Conservation (phyloP, 257 asterid genomes). For the Galeopsis tetrahit region DNA sequence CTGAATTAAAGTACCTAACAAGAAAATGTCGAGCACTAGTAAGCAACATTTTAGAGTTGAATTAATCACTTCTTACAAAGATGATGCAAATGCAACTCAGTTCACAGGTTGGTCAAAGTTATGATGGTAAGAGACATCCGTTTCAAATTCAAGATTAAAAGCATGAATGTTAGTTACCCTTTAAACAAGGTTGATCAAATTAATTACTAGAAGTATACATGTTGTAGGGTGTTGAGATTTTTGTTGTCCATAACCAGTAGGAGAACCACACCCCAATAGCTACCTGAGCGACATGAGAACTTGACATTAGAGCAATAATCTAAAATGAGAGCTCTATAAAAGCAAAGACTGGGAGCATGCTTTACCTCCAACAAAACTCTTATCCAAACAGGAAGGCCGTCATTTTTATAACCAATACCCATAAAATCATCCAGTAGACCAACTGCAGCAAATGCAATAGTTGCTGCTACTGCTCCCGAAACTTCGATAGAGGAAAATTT, state of each 20-base stretch:
- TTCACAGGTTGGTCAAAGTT: conserved; percentile 8
- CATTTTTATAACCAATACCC: conserved; percentile 45
- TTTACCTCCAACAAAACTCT: conserved; percentile 74
- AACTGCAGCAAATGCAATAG: conserved; percentile 70
- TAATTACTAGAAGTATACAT: conserved; percentile 76
- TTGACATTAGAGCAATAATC: conserved; percentile 32
- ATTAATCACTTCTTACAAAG: conserved; percentile 17
- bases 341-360: conserved; percentile 9
- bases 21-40: neutral
- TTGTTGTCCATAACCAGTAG: conserved; percentile 67
- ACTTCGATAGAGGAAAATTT: conserved; percentile 79
- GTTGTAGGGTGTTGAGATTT: conserved; percentile 68
- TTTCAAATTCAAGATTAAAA: conserved; percentile 37
- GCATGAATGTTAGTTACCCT: conserved; percentile 72
- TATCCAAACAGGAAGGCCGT: conserved; percentile 61
- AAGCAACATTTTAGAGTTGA: conserved; percentile 10
- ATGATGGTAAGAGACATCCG: conserved; percentile 26
- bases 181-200: conserved; percentile 61
- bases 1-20: neutral
- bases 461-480: conserved; percentile 68
- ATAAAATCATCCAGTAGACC: conserved; percentile 72
- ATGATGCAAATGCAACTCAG: neutral
- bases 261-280: conserved; percentile 76
- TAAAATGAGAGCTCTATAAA: conserved; percentile 8
- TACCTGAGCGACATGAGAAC: conserved; percentile 57